A percentile compares a stretch with the other conserved stretches of the same genome.
Evolutionary conservation across 352 stramenopile species (phyloP).

Genomic region (Phytopythium aichiense): DNA sequence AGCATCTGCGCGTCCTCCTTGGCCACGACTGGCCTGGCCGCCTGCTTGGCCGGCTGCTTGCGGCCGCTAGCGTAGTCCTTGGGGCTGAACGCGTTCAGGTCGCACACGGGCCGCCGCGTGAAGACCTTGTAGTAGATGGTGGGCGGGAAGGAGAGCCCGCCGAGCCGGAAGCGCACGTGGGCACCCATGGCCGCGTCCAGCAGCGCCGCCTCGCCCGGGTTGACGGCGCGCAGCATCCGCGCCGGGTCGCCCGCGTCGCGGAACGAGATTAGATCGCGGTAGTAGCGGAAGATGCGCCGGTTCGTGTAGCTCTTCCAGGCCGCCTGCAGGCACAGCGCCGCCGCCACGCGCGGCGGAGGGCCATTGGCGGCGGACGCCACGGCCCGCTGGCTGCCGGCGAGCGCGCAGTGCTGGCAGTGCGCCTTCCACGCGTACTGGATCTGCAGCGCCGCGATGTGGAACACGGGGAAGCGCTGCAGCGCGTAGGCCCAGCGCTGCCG

Average conservation of each 20-base stretch:
- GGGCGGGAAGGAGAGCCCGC: slow-evolving; percentile 84
- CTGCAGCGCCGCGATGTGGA: slow-evolving; percentile 84
- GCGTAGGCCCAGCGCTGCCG: slow-evolving; percentile 34
- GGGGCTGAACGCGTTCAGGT: slow-evolving; percentile 88
- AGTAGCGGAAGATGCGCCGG: slow-evolving; percentile 72
- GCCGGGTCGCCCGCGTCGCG: slow-evolving; percentile 68
- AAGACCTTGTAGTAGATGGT: slow-evolving; percentile 95
- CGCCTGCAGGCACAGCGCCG: slow-evolving; percentile 51
- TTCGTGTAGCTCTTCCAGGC: slow-evolving; percentile 77
- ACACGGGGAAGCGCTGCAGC: slow-evolving; percentile 60
- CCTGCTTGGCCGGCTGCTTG: background rate
- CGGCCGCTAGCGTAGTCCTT: slow-evolving; percentile 79
- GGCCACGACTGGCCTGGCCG: slow-evolving; percentile 16
- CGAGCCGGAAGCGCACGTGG: slow-evolving; percentile 85
- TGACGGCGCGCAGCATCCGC: slow-evolving; percentile 81
- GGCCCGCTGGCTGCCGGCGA: slow-evolving; percentile 17
- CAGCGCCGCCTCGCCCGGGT: slow-evolving; percentile 70
- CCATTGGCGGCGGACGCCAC: too few relatives aligned
- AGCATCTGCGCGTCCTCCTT: slow-evolving; percentile 23
- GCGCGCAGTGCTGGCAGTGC: slow-evolving; percentile 37
- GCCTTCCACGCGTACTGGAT: slow-evolving; percentile 74
- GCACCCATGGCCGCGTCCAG: slow-evolving; percentile 80
- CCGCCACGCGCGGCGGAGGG: slow-evolving; percentile 5
- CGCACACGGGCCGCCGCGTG: slow-evolving; percentile 78
- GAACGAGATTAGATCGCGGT: slow-evolving; percentile 79